Conservation (phyloP, 1,284 basidiomycete species). For the Fomitopsis pinicola region DNA sequence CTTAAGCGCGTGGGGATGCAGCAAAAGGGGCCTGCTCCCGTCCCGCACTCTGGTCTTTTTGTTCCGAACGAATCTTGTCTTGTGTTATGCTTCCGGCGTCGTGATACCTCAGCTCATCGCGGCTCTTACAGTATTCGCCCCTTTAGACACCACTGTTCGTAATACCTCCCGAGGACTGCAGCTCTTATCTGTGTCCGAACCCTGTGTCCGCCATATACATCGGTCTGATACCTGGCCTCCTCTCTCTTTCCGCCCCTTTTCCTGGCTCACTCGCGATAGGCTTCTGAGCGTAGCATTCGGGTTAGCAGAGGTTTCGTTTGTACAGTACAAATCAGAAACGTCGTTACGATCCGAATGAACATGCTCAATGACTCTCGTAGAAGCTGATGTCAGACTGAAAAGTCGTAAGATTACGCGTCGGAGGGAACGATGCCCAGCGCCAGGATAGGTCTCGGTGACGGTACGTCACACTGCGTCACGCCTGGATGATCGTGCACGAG, state of each 20-base stretch:
- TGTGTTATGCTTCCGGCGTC: not conserved
- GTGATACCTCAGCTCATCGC: conserved; percentile 5
- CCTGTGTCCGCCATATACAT: not conserved
- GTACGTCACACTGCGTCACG: too few species aligned
- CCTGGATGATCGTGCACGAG: too few species aligned
- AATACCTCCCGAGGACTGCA: not conserved
- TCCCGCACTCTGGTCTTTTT: not conserved
- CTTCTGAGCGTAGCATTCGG: conserved; percentile 1
- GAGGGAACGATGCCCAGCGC: too few species aligned
- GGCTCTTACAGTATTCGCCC: not conserved
- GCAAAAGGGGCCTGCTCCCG: conserved; percentile 4
- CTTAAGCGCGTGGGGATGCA: conserved; percentile 13
- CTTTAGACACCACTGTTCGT: not conserved
- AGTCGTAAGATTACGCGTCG: too few species aligned
- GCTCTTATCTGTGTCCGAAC: not conserved
- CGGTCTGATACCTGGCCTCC: not conserved
- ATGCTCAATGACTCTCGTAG: not conserved
- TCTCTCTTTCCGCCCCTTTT: not conserved
- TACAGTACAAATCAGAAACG: not conserved
- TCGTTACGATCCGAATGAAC: not conserved
- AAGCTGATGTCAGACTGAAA: too few species aligned
- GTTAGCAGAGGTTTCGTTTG: not conserved
- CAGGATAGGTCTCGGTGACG: too few species aligned
- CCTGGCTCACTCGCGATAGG: conserved; percentile 1
- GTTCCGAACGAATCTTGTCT: not conserved